Base-by-base conservation (phyloP, 2,329 filamentous ascomycete genomes). In the Colletotrichum filicis region DNA sequence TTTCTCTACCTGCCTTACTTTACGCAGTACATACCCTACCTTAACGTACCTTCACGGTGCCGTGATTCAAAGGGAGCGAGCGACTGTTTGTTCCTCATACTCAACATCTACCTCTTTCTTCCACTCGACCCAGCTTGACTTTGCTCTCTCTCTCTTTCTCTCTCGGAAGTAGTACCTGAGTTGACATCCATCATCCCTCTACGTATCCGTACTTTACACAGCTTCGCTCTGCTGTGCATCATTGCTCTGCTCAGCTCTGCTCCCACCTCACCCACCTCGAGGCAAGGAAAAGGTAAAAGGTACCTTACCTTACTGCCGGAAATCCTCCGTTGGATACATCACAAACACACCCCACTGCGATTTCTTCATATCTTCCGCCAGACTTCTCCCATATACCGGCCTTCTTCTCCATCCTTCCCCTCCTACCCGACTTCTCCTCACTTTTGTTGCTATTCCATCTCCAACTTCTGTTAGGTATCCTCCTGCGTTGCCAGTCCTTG, bases 31-130 rank as follows among this genome's bases (percentile, higher is more conserved):
- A 32, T 56, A 19, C 32, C n/a, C 53, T 56, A 30, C 55, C 30
- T 42, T 66, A 26, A 26, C 1, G 26, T 26, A 24, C 42, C 46
- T 55, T 66, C 55, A 56, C 37, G 9, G 56, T 30, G 30, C 16
- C 28, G 37, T 35, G 8, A 16, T 11, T 28, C 46, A 65, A n/a
- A 30, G 30, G 5, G 52, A 30, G 32, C 22, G 46, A 24, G 32
- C 16, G 46, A 24, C 19, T 28, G 32, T 26, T 30, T 8, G 32
- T 30, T 57, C 52, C 16, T 56, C 62, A n/a, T 19, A 57, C 11
- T 19, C 55, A 26, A 49, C n/a, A 58, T 30, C 19, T 57, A 49
- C 35, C 57, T 71, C 35, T 64, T 12, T 49, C 58, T 52, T 71
- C 37, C 64, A 60, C 55, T 56, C 46, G 46, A 53, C n/a, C 42